Percentiles rank a stretch among this genome's conserved stretches.
phyloP scores from a whole-genome alignment of 208 protist species.

The Leishmania arabica region DNA sequence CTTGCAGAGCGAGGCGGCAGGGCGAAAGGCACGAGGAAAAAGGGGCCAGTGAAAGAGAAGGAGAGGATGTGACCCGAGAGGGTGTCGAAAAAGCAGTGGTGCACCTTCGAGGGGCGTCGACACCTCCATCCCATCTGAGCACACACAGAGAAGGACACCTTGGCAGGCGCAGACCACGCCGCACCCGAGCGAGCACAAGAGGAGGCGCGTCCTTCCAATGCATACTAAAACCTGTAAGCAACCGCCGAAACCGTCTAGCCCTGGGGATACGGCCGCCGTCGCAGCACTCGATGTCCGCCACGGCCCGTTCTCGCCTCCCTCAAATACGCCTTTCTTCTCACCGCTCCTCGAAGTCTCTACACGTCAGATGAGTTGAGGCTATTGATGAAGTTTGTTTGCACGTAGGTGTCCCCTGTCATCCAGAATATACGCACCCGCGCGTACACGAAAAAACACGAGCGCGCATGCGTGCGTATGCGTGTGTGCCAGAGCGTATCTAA shows the following conservation, averaged over 20 bases:
- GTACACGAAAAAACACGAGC: background rate
- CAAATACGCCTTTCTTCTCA: background rate
- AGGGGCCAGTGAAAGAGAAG: background rate
- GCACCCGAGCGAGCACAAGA: background rate
- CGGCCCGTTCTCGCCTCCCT: background rate
- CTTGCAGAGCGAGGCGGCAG: background rate
- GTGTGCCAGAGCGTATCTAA: slow-evolving; percentile 19
- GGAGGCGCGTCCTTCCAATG: background rate
- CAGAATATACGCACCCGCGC: background rate
- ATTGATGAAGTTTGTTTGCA: slow-evolving; percentile 31
- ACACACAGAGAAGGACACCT: slow-evolving; percentile 1
- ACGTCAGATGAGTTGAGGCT: slow-evolving; percentile 33
- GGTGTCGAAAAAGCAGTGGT: background rate
- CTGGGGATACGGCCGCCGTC: background rate
- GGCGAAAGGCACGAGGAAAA: background rate
- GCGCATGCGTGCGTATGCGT: background rate
- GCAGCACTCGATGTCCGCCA: background rate
- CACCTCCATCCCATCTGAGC: background rate
- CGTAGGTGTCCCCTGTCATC: background rate
- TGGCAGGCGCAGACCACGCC: background rate
- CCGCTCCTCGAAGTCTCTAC: background rate
- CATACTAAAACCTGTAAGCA: background rate
- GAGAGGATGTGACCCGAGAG: background rate
- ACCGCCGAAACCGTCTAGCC: background rate
- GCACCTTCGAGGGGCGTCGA: background rate